These are phyloP conservation scores for Prunus davidiana DNA, from an alignment of 306 rosid species.

Conservation along the genomic window DNA sequence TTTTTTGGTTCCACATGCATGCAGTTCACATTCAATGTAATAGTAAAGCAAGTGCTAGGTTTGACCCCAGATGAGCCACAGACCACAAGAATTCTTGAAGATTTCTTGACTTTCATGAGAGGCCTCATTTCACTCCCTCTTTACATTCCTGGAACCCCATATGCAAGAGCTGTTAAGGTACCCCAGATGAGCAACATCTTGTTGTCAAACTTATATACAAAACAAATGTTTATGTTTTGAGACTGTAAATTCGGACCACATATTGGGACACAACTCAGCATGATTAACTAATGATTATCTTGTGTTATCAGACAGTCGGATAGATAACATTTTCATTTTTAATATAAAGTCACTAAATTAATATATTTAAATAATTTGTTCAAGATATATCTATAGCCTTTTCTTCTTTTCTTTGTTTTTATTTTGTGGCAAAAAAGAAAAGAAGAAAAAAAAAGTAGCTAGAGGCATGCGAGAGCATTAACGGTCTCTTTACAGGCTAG, in stretches of 20 bases:
- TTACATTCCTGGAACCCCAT: slow-evolving; percentile 36
- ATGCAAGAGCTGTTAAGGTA: slow-evolving; percentile 38
- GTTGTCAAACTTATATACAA: background rate
- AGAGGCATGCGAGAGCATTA: slow-evolving; percentile 20
- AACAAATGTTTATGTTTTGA: background rate
- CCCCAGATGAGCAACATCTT: background rate
- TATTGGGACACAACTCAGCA: background rate
- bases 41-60: slow-evolving; percentile 39
- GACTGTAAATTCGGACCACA: background rate
- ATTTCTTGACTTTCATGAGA: slow-evolving; percentile 35
- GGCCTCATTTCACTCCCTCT: slow-evolving; percentile 37
- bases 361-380: too few species aligned
- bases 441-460: background rate
- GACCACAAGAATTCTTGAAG: slow-evolving; percentile 29
- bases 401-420: background rate
- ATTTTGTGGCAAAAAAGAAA: background rate
- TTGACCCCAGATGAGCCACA: slow-evolving; percentile 28
- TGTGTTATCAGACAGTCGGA: background rate
- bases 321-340: background rate
- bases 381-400: background rate
- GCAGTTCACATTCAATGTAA: slow-evolving; percentile 40
- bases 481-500: slow-evolving; percentile 38
- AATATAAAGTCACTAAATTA: background rate
- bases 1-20: slow-evolving; percentile 4
- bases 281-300: too few species aligned